These are phyloP conservation scores for Globisporangium middletonii DNA, from an alignment of 352 stramenopile species.

Conservation along the genomic window DNA sequence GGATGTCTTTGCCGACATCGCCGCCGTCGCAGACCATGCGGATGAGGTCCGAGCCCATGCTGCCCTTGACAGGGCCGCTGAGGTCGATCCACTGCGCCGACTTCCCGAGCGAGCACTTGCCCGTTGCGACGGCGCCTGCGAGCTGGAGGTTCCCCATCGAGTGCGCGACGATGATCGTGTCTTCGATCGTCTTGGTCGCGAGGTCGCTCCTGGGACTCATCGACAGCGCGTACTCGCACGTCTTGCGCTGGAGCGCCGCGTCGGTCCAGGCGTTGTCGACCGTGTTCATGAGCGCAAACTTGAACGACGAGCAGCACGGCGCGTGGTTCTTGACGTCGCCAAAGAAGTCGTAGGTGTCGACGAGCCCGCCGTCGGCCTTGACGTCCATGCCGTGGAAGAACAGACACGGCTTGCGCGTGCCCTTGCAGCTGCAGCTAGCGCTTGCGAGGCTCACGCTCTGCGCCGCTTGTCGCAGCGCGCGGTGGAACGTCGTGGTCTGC, in stretches of 20 bases:
- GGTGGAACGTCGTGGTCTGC: conserved; percentile 9
- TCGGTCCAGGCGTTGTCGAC: conserved; percentile 43
- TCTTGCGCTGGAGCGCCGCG: conserved; percentile 26
- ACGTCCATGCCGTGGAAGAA: conserved; percentile 51
- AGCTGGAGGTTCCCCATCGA: conserved; percentile 63
- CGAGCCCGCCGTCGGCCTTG: conserved; percentile 24
- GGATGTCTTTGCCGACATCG: conserved; percentile 12
- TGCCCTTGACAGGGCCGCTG: conserved; percentile 37
- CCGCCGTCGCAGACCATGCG: conserved; percentile 25
- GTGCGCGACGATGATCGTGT: conserved; percentile 58
- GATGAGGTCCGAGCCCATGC: conserved; percentile 44
- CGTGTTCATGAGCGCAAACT: conserved; percentile 43
- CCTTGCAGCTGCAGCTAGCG: conserved; percentile 37
- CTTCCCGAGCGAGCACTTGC: conserved; percentile 11
- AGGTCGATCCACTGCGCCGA: conserved; percentile 31
- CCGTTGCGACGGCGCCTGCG: conserved; percentile 21
- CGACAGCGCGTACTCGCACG: conserved; percentile 28
- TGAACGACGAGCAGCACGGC: conserved; percentile 51
- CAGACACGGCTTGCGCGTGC: conserved; percentile 31
- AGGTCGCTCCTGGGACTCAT: conserved; percentile 30
- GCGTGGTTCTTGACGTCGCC: conserved; percentile 38
- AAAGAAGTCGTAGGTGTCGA: conserved; percentile 36
- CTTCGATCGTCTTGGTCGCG: conserved; percentile 32
- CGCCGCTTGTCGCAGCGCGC: conserved; percentile 14
- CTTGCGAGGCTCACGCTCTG: conserved; percentile 18